Conservation (phyloP, 2,329 filamentous ascomycete genomes). For the Fonsecaea nubica region DNA sequence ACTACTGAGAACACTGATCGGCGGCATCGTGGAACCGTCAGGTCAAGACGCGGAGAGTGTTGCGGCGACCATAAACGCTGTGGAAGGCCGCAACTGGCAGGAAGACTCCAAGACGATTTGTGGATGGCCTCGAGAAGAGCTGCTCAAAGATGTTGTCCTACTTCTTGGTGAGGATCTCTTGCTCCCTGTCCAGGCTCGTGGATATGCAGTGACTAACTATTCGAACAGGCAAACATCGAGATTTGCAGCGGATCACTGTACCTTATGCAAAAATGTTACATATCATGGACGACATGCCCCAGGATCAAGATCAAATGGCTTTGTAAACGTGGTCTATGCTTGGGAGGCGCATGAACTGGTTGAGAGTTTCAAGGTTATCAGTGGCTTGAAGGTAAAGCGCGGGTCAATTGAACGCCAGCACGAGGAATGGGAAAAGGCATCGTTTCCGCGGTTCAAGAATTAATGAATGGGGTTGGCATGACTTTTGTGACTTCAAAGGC, state of each 20-base stretch:
- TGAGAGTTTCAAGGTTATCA: neutral
- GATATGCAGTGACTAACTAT: constrained; percentile 28
- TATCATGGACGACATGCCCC: constrained; percentile 45
- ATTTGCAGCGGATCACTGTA: constrained; percentile 91
- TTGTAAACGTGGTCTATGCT: constrained; percentile 21
- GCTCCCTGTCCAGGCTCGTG: neutral
- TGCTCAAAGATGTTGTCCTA: constrained; percentile 88
- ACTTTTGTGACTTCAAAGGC: neutral
- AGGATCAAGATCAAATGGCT: constrained; percentile 43
- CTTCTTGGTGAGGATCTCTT: constrained; percentile 75
- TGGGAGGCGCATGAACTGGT: neutral
- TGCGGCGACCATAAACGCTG: constrained; percentile 54
- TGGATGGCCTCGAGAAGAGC: constrained; percentile 86
- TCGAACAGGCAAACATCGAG: constrained; percentile 83
- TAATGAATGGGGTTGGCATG: neutral
- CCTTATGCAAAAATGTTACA: constrained; percentile 88
- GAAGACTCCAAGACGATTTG: constrained; percentile 75
- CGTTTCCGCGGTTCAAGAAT: neutral
- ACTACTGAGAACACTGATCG: constrained; percentile 79
- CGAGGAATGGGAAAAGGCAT: neutral
- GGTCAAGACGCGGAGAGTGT: constrained; percentile 56
- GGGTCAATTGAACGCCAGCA: neutral
- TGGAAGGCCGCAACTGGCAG: constrained; percentile 66
- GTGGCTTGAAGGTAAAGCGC: neutral
- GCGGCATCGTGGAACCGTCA: constrained; percentile 66